Evolutionary conservation across 2,329 filamentous ascomycete species (phyloP), one percentile per base, ranked within the genome.

Genomic region (Aspergillus ochraceoroseus): DNA sequence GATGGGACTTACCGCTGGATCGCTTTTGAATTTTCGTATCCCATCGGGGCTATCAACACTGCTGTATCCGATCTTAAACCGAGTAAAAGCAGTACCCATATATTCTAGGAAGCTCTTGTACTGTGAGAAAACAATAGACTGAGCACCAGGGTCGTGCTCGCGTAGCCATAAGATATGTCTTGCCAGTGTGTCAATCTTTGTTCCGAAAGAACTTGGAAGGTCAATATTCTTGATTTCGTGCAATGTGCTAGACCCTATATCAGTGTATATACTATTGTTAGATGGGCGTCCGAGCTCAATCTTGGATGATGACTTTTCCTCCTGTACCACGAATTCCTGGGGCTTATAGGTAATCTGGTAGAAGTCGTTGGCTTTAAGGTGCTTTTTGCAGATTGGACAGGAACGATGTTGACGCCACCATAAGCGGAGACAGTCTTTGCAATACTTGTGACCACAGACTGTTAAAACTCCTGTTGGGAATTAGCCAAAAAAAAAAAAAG

Each of bases 51-150:
- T 76, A 42, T 84, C 79, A 41, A 95, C 83, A 3, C 79, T 80
- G 6, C 80, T 77, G 54, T 75, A 82, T 1, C 82, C 81, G 47
- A 98, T 90, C 33, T 79, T 76, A 63, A 87, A 86, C 3, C 75
- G 72, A 2, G 63, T 58, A 35, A 96, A 82, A 0, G 88, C 90
- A 7, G 72, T 73, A 6, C 73, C 74, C 0, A 96, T 72, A 5
- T 94, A 80, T 1, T 75, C 70, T 1, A 96, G 71, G 53, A 95
- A 96, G 38, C 86, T 83, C 40, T 77, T 77, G 62, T 87, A 92
- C 65, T 96, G 90, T 1, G 87, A 94, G 63, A 95, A 98, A n/a
- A 96, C 76, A 59, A 98, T 85, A 0, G 86, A 85, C 60, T 96
- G 96, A 7, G 87, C 80, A 0, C 87, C 87, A 0, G 87, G 86